Percentiles rank a stretch among this genome's conserved stretches.
phyloP scores from a whole-genome alignment of 202 grass and related monocot species.

The Schoenoplectus triqueter region DNA sequence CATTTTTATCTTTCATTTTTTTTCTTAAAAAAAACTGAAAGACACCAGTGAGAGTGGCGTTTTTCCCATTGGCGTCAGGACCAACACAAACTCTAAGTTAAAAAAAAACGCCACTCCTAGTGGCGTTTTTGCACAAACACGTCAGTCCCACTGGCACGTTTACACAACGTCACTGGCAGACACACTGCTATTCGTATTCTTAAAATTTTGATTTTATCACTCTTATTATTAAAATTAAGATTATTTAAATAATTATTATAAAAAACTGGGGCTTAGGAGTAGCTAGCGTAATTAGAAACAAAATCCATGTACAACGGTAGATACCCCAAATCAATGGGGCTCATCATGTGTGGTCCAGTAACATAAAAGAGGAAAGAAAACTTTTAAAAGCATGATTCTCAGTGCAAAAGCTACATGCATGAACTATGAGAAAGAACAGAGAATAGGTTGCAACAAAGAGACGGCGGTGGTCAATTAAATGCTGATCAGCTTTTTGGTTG shows the following conservation, averaged over 20 bases:
- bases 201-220: too few species aligned
- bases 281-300: neutral
- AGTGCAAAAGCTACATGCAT: neutral
- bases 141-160: too few species aligned
- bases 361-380: neutral
- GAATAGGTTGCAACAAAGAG: slow-evolving; percentile 23
- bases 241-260: neutral
- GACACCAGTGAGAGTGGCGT: too few species aligned
- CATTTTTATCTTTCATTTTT: too few species aligned
- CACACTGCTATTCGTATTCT: too few species aligned
- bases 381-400: neutral
- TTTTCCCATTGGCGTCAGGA: too few species aligned
- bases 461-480: neutral
- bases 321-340: neutral
- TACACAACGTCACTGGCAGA: too few species aligned
- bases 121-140: too few species aligned
- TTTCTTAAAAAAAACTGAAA: too few species aligned
- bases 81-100: too few species aligned
- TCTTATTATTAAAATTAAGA: too few species aligned
- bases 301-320: neutral
- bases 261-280: neutral
- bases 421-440: slow-evolving; percentile 30
- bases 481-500: slow-evolving; percentile 7
- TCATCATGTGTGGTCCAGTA: slow-evolving; percentile 19
- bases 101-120: too few species aligned